Evolutionary conservation across 2,329 filamentous ascomycete species (phyloP), one percentile per base, ranked within the genome.

Genomic region (Sporothrix humicola): DNA sequence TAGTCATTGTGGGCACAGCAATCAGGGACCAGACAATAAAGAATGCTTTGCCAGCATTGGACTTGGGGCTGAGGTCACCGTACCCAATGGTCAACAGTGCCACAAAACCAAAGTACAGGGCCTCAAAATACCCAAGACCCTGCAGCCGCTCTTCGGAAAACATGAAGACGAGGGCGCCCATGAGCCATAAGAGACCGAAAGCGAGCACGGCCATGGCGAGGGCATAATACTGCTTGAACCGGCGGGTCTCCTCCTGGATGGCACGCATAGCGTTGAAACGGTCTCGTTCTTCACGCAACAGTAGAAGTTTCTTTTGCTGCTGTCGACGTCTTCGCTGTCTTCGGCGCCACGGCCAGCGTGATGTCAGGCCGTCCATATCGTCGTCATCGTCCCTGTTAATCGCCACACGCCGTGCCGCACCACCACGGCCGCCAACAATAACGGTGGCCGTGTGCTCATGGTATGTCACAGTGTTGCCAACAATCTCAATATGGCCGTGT

Each of bases 1-100:
- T 89, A 0, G 91, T 92, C 87, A 92, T 91, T 1, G 89, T 91
- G 0, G 91, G 91, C 0, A 93, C 87, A 2, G 91, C 90, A 54
- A 92, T 84, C 2, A 93, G 81, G 37, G 87, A 89, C 91, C 91
- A 93, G 31, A 93, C 84, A 5, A 93, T 86, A 78, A 93, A 93
- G 79, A 93, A 91, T 0, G 89, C 88, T 65, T 91, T 87, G 3
- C 90, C 90, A 0, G 89, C 85, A 77, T 92, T 92, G 7, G 86
- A 88, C 74, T 86, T 86, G 0, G 91, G 91, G 9, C 87, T 85
- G 23, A 91, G 82, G 77, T 93, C 91, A 7, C 91, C 91, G 76
- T 92, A 69, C 2, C 91, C 91, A 61, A 93, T 90, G 0, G 91
- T 92, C 10, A 93, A 79, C 0, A 93, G 85, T 1, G 87, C 88